Evolutionary conservation across 2,329 filamentous ascomycete species (phyloP).

Genomic region (Leptosphaerulina australis): DNA sequence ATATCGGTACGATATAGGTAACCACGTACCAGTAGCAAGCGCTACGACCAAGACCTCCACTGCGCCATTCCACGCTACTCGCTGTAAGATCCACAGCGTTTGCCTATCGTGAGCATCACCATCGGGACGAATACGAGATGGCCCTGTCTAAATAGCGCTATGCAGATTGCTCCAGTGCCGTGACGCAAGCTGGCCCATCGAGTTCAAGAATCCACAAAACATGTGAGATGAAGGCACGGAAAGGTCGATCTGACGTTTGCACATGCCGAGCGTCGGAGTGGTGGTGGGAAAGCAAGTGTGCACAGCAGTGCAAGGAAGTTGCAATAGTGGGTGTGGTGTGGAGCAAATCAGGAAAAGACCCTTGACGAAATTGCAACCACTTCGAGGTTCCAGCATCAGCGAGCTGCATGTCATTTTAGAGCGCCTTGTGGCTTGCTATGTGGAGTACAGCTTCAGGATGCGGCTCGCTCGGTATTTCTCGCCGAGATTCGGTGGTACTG

Average conservation of each 20-base stretch:
- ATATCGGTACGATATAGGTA: slow-evolving; percentile 10
- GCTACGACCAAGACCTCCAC: slow-evolving; percentile 19
- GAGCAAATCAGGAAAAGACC: slow-evolving; percentile 28
- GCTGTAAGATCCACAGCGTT: slow-evolving; percentile 21
- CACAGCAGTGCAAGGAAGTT: slow-evolving; percentile 15
- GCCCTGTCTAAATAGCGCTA: slow-evolving; percentile 1
- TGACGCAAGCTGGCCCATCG: slow-evolving; percentile 5
- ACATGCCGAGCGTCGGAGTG: slow-evolving; percentile 1
- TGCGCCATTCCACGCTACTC: slow-evolving; percentile 19
- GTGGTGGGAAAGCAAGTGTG: slow-evolving; percentile 24
- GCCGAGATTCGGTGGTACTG: slow-evolving; percentile 22
- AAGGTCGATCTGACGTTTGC: slow-evolving; percentile 5
- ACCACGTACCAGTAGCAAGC: slow-evolving; percentile 13
- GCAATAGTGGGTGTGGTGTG: slow-evolving; percentile 21
- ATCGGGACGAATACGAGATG: slow-evolving; percentile 10
- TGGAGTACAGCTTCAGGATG: slow-evolving; percentile 23
- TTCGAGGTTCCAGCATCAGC: slow-evolving; percentile 20
- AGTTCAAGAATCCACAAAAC: not conserved
- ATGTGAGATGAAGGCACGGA: slow-evolving; percentile 3
- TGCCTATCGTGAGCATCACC: slow-evolving; percentile 18
- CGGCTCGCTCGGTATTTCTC: slow-evolving; percentile 25
- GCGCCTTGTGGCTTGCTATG: slow-evolving; percentile 16
- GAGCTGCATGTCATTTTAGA: slow-evolving; percentile 36
- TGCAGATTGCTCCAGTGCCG: not conserved
- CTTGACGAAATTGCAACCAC: slow-evolving; percentile 17